Base-by-base conservation (phyloP, 2,329 filamentous ascomycete species). In the Fusarium dlaminii region DNA sequence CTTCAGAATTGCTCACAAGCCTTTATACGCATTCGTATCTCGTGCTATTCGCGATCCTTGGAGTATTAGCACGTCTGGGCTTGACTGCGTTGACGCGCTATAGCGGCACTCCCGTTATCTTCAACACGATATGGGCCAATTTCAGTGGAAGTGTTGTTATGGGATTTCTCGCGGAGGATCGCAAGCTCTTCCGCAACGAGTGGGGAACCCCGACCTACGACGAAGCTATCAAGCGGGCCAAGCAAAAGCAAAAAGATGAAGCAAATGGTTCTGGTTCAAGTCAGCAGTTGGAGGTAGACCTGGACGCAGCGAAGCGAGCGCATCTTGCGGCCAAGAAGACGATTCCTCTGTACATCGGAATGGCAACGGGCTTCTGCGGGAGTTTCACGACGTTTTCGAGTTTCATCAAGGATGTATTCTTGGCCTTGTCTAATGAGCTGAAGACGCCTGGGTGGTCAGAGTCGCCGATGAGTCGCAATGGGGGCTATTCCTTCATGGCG, bases 331-430 rank as follows among this genome's bases (percentile, higher is more conserved):
- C 86, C 34, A 98, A 98, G 80, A 97, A 97, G 84, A 93, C 93
- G 0, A 93, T 97, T 34, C 95, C 96, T 0, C 86, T 98, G 1
- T 98, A 97, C 79, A 92, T 97, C 66, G 95, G 93, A 57, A 89
- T 98, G 11, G 90, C 94, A 0, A 97, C 93, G 0, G 96, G 93
- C 17, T 96, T 96, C 81, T 97, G 94, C 78, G 94, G 96, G 70
- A 95, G 93, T 74, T 94, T 96, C 78, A 98, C 95, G 0, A 95
- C 93, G 15, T 98, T 98, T 82, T 97, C 95, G 0, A 91, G 92
- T 27, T 97, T 97, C 80, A 91, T 95, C 52, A 89, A 93, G 12
- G 95, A 97, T 77, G 83, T 88, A 20, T 97, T 97, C 80, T 87
- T 97, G 29, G 92, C 94, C 0, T 83, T 97, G 24, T 91, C 93